phyloP scores from a whole-genome alignment of 139 green algal species.

The Chlamydomonas asymmetrica region DNA sequence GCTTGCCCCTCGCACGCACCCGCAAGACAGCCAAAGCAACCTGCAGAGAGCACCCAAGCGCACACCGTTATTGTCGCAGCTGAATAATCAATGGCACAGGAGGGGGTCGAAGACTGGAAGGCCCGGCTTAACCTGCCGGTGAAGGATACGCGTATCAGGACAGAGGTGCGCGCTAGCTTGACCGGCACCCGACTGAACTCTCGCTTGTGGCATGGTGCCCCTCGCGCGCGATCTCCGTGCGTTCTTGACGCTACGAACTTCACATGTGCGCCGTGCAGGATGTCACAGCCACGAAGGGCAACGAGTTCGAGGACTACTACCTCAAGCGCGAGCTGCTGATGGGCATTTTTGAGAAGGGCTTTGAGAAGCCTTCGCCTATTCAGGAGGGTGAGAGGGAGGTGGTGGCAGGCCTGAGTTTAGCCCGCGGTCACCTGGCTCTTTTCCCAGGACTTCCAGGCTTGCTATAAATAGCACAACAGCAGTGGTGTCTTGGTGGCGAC shows the following conservation, averaged over 20 bases:
- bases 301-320: constrained; percentile 99
- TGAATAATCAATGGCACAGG: no score
- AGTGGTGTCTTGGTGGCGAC: background rate
- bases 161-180: constrained; percentile 71
- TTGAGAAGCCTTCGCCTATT: constrained; percentile 92
- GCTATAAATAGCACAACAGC: no score
- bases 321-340: constrained; percentile 97
- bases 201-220: background rate
- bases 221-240: background rate
- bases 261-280: constrained; percentile 69
- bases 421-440: no score
- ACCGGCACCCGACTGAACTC: background rate
- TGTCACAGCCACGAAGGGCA: constrained; percentile 97
- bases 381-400: constrained; percentile 58
- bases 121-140: constrained; percentile 75
- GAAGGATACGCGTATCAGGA: constrained; percentile 84
- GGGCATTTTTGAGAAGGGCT: constrained; percentile 99
- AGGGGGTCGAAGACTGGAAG: constrained; percentile 80
- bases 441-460: no score
- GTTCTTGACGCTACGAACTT: background rate
- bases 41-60: no score
- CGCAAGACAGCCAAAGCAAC: no score
- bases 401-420: no score
- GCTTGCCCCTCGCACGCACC: no score
- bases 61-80: no score